Percentiles rank a stretch among this genome's conserved stretches.
Conservation (phyloP, 306 rosid species). For the Lathyrus sativus region DNA sequence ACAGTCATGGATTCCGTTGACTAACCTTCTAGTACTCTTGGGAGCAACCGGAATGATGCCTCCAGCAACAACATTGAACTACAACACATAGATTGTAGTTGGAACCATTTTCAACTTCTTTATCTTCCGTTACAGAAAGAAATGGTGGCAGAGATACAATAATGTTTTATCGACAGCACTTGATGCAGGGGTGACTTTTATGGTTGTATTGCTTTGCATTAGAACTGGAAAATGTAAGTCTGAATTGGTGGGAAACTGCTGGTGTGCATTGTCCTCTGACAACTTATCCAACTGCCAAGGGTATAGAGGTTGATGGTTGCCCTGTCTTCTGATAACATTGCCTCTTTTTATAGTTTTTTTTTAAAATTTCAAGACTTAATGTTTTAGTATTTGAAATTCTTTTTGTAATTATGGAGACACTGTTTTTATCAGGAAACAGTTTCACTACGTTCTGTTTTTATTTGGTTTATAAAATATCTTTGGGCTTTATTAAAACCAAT, state of each 20-base stretch:
- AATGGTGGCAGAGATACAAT: too few relatives aligned
- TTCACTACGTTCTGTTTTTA: too few relatives aligned
- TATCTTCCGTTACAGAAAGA: too few relatives aligned
- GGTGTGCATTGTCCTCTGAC: constrained; percentile 78
- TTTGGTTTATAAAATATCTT: constrained; percentile 6
- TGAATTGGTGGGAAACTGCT: constrained; percentile 69
- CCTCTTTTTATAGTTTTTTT: neutral
- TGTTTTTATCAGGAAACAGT: neutral
- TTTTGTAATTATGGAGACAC: neutral
- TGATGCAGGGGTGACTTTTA: constrained; percentile 79
- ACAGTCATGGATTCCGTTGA: too few relatives aligned
- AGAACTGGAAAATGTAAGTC: constrained; percentile 44
- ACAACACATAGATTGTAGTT: too few relatives aligned
- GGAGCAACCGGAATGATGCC: too few relatives aligned
- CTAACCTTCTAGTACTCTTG: too few relatives aligned
- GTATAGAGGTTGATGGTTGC: constrained; percentile 57
- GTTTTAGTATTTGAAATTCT: neutral
- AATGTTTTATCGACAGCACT: constrained; percentile 78
- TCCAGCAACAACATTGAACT: too few relatives aligned
- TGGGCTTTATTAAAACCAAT: too few relatives aligned
- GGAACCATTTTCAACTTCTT: too few relatives aligned
- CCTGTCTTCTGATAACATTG: constrained; percentile 44
- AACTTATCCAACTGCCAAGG: constrained; percentile 67
- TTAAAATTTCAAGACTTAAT: neutral
- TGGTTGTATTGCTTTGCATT: constrained; percentile 66